Evolutionary conservation across 768 basidiomycete species (phyloP).

Genomic region (Psilocybe azurescens): DNA sequence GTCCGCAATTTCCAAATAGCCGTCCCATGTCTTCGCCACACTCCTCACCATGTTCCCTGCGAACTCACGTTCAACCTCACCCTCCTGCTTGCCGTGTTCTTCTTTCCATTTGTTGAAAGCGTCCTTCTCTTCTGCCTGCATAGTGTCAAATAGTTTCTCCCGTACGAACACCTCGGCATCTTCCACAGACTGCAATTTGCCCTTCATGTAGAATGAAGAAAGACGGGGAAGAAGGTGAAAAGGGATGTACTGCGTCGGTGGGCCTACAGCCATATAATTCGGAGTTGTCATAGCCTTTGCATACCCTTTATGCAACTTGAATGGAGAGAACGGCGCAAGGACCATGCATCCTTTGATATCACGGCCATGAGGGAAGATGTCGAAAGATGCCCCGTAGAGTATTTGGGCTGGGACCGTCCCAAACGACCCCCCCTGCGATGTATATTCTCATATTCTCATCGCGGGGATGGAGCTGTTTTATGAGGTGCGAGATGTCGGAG

Average conservation of each 20-base stretch:
- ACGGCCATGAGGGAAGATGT: slow-evolving; percentile 54
- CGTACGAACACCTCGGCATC: slow-evolving; percentile 48
- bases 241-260: slow-evolving; percentile 46
- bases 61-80: slow-evolving; percentile 45
- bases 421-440: slow-evolving; percentile 57
- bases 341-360: slow-evolving; percentile 54
- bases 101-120: slow-evolving; percentile 49
- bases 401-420: slow-evolving; percentile 63
- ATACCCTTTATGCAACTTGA: slow-evolving; percentile 50
- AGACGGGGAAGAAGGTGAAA: slow-evolving; percentile 41
- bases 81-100: slow-evolving; percentile 43
- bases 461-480: slow-evolving; percentile 55
- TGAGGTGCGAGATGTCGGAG: slow-evolving; percentile 49
- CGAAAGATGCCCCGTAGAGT: slow-evolving; percentile 55
- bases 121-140: slow-evolving; percentile 42
- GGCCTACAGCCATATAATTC: slow-evolving; percentile 53
- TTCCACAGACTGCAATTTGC: slow-evolving; percentile 41
- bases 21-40: slow-evolving; percentile 55
- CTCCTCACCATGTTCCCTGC: slow-evolving; percentile 50
- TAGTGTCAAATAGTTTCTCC: slow-evolving; percentile 37
- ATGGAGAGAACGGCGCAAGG: slow-evolving; percentile 50
- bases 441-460: slow-evolving; percentile 47
- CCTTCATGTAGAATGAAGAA: slow-evolving; percentile 33
- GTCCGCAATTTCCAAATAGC: slow-evolving; percentile 47
- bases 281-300: slow-evolving; percentile 49